Evolutionary conservation across 2,329 filamentous ascomycete species (phyloP).

Genomic region (Fusarium domesticum): DNA sequence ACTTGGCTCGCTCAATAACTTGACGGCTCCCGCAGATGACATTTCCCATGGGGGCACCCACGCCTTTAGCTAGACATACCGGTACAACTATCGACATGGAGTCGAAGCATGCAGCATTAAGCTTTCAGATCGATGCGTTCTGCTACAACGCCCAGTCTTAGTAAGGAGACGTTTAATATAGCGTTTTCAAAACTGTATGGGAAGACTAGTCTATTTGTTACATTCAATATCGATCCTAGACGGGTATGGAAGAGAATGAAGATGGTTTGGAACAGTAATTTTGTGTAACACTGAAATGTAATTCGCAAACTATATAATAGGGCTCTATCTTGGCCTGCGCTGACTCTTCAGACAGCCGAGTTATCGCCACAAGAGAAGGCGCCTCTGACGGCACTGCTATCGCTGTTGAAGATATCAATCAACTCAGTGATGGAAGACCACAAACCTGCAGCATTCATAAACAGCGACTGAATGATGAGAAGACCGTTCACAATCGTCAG

Average conservation of each 20-base stretch:
- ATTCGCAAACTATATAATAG: too few relatives aligned
- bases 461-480: constrained; percentile 31
- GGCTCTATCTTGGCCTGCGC: too few relatives aligned
- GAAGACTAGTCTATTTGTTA: too few relatives aligned
- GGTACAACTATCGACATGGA: constrained; percentile 70
- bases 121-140: constrained; percentile 63
- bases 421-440: constrained; percentile 33
- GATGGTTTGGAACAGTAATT: too few relatives aligned
- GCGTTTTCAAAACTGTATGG: too few relatives aligned
- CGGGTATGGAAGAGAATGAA: too few relatives aligned
- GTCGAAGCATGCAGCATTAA: constrained; percentile 64
- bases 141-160: constrained; percentile 65
- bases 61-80: constrained; percentile 74
- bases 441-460: constrained; percentile 37
- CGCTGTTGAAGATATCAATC: constrained; percentile 28
- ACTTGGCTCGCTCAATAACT: constrained; percentile 37
- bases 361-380: constrained; percentile 36
- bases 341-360: constrained; percentile 20
- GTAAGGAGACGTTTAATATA: too few relatives aligned
- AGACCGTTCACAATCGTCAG: constrained; percentile 27
- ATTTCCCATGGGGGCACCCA: constrained; percentile 74
- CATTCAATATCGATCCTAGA: too few relatives aligned
- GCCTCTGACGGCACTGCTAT: constrained; percentile 25
- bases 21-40: constrained; percentile 56
- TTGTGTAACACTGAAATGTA: too few relatives aligned